Evolutionary conservation across 2,329 filamentous ascomycete species (phyloP), one percentile per base, ranked within the genome.

Genomic region (Alternaria arborescens): DNA sequence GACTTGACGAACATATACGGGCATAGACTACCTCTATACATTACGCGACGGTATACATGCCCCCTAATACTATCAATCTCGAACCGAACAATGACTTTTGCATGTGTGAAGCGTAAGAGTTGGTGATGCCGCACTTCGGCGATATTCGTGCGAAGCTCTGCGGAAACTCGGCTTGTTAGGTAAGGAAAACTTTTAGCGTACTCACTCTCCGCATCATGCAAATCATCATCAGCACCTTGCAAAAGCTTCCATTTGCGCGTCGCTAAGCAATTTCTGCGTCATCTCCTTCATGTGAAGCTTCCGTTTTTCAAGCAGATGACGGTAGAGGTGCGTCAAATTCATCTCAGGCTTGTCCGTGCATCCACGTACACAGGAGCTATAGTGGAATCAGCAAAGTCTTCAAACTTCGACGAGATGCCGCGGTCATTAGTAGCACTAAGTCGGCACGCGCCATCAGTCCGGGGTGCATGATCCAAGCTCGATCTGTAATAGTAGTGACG

Each of bases 391-490:
- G 14, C 44, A 14, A 34, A 36, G 14, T 34, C 30, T 22, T 36
- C n/a, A n/a, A 26, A n/a, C 3, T 22, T 10, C 28, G 28, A 30
- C 8, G 11, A 30, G 28, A 48, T 52, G 51, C 56, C 52, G 57
- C 51, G 44, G 57, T 32, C 34, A 20, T 34, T 60, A 24, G 38
- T 4, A 47, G 30, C 42, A 55, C 44, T 44, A 36, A 43, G 20
- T 16, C 26, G 44, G 38, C 54, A 62, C 42, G 41, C 56, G 62
- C 62, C 61, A 60, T 47, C 62, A 66, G 62, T 69, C 67, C 51
- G 68, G 64, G 69, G 69, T 68, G 61, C 64, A 69, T 70, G 46
- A 54, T 56, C 60, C 30, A 46, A 52, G 61, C 55, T 62, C 55
- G 51, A 65, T 60, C 38, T 55, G 54, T 30, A 50, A 41, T 52